Base-by-base conservation (phyloP, 768 basidiomycete species). In the Phlegmacium glaucopus region DNA sequence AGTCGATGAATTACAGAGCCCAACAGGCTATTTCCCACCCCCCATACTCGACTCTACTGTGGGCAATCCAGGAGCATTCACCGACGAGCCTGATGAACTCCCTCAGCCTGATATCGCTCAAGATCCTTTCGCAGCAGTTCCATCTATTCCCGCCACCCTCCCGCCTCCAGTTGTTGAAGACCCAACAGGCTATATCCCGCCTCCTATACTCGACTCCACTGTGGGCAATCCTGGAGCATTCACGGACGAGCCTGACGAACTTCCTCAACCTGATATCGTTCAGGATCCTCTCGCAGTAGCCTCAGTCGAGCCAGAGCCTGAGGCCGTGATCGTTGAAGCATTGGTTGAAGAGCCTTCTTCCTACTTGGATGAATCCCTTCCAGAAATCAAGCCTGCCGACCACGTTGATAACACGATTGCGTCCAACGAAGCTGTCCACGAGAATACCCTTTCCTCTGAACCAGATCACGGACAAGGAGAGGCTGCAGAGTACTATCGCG, bases 61-160 rank as follows among this genome's bases (percentile, higher is more conserved):
- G 11, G 69, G 69, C 4, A 75, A 74, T 35, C 77, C 74, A 7
- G 75, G 75, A 5, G 77, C 75, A 7, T 74, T 81, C 61, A 80
- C 76, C 0, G 76, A 74, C 17, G 76, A 78, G 42, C 69, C 72
- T 3, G 79, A 81, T 35, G 69, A 70, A 6, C 60, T 78, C 39
- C 67, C 69, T 7, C 63, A 67, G 39, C 48, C 67, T 26, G 50
- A 58, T 27, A 42, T 58, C 2, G 62, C 67, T 27, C 22, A 34
- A 5, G 69, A 73, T 42, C 68, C 71, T 1, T 66, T 55, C 29
- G 47, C 58, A 5, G 48, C 3, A 39, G n/a, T 4, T 18, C 57
- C 37, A 12, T 42, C 50, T 13, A 26, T 43, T 2, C 15, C 52
- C 16, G 50, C 50, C 22, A 41, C 50, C 18, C 52, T 45, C 15